Base-by-base conservation (phyloP, 148 eudicot species). In the Nepenthes mirabilis region DNA sequence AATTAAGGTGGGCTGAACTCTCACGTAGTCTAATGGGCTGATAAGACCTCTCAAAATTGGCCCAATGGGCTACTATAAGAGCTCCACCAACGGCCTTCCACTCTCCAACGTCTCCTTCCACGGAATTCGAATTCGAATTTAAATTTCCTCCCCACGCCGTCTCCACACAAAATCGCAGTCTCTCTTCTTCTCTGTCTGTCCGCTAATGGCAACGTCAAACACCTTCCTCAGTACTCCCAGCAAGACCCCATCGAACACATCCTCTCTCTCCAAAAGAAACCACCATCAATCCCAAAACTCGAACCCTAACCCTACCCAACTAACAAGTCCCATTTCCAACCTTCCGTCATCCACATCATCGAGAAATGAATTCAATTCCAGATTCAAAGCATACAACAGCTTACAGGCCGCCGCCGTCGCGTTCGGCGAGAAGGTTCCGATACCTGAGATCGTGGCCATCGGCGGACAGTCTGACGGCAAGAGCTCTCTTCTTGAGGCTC, bases 391-490 rank as follows among this genome's bases (percentile, higher is more conserved):
- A 13, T 94, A 94, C 80, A 94, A 89, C 52, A 83, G 97, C 0
- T 79, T 94, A 6, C 99, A 94, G 69, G 86, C 97, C 1, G 97
- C 96, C 2, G 99, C 99, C 0, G 99, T 94, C 0, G 95, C 99
- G 0, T 94, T 94, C 68, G 99, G 97, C 0, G 99, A 94, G 81
- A 82, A 86, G 67, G 89, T 94, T 8, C 97, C 99, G 1, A 94
- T 94, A 23, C 99, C 99, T 0, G 99, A 94, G 75, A 94, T 94
- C 2, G 95, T 94, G 2, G 99, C 99, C 0, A 37, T 94, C 23
- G 99, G 99, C 0, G 99, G 99, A 1, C 99, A 94, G 73, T 94
- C 99, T 47, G 99, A 94, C 64, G 99, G 99, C 3, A 94, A 94
- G 80, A 94, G 99, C 72, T 86, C 99, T 1, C 91, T 94, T 6